Conservation (phyloP, 2,329 filamentous ascomycete species). For the Colletotrichum gloeosporioides region DNA sequence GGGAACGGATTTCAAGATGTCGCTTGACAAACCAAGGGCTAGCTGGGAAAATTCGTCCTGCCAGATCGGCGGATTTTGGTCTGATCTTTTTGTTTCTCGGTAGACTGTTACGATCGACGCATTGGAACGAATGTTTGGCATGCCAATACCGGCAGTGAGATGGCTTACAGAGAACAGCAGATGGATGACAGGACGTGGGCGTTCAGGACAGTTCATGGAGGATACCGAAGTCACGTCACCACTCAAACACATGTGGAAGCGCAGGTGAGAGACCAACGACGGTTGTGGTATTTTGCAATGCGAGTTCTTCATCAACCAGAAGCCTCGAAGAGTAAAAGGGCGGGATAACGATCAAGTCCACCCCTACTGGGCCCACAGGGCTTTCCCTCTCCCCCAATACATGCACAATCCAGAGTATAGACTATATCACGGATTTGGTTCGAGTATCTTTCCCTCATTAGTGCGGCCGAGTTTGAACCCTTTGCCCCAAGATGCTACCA, state of each 20-base stretch:
- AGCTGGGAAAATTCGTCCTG: not conserved
- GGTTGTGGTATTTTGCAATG: constrained; percentile 13
- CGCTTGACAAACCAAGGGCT: not conserved
- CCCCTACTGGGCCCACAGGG: constrained; percentile 88
- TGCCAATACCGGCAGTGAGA: not conserved
- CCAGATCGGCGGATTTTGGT: not conserved
- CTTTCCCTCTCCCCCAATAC: constrained; percentile 79
- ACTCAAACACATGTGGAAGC: not conserved
- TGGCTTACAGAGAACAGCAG: not conserved
- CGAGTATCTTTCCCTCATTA: constrained; percentile 99
- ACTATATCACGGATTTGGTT: constrained; percentile 25
- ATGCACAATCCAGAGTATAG: constrained; percentile 21
- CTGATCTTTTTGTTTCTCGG: not conserved
- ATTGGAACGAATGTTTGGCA: not conserved
- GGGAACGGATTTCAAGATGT: not conserved
- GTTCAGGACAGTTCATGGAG: not conserved
- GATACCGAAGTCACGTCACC: not conserved
- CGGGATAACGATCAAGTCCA: constrained; percentile 90
- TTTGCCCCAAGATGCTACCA: constrained; percentile 21
- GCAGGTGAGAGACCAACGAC: not conserved
- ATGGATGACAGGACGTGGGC: not conserved
- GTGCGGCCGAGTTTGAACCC: constrained; percentile 70
- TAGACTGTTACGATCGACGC: not conserved
- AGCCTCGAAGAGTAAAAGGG: constrained; percentile 29
- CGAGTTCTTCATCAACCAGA: not conserved